Base-by-base conservation (phyloP, 2,329 filamentous ascomycete genomes). In the Cercospora sp. region DNA sequence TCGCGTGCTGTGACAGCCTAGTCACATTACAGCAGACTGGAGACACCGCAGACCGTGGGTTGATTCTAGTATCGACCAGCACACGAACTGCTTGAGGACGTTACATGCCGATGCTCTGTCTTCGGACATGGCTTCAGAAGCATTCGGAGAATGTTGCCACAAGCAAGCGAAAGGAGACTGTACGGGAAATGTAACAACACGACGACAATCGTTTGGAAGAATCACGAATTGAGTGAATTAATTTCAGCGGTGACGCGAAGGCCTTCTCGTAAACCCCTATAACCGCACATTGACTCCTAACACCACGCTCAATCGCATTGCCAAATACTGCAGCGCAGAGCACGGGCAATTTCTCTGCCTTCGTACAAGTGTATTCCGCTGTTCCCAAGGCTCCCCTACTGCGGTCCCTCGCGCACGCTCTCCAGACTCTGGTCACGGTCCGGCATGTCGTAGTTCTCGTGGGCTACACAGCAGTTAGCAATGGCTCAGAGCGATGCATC, bases 401-500 rank as follows among this genome's bases (percentile, higher is more conserved):
- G 53, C n/a, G 53, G 53, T 16, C 53, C 53, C n/a, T 58, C 53
- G 13, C 53, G 53, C 7, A 30, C 53, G 53, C 53, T 30, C 53
- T 30, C 26, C 0, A 58, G 26, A 8, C 53, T 58, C n/a, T n/a
- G 30, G 16, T 58, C 53, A 2, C 26, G 28, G 26, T n/a, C 13
- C 53, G 53, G 53, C 30, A 34, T 26, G 26, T 58, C 53, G 26
- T 58, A 58, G 53, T 58, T 58, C 53, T 58, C 53, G 10, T 58
- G 53, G 28, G 53, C 53, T 58, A 26, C 28, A n/a, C 9, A 30
- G 53, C 8, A 13, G 16, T 58, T 26, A 58, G 30, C 30, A 21
- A 58, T 58, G 10, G 26, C 10, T 51, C 21, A 13, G 45, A 51
- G 45, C 2, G 45, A 21, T 12, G 21, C 45, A 13, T 24, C 5